Base-by-base conservation (phyloP, 164 flowering plant genomes). In the Paratinospora sagittata region DNA sequence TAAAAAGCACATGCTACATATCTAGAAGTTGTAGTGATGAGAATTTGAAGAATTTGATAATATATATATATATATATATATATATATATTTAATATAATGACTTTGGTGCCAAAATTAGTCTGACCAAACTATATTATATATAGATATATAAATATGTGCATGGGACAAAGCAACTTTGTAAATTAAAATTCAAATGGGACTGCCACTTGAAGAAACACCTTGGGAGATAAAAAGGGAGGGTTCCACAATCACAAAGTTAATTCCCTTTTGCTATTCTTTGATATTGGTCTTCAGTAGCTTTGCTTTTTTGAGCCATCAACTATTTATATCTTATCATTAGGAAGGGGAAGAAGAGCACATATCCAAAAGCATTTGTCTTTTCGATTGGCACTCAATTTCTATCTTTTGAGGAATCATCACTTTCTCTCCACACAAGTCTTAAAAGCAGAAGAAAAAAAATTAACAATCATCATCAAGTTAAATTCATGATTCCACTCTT, bases 261-360 rank as follows among this genome's bases (percentile, higher is more conserved):
- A n/a, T n/a, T 27, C 27, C 9, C 26, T 58, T 21, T 21, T 24
- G 63, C 26, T 24, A 58, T 58, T 21, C 12, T 60, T 23, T 60
- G 11, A 60, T n/a, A n/a, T n/a, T 21, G 63, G 63, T 60, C 27
- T 60, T 60, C 33, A 27, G 7, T 60, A 23, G 63, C 21, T 52
- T 52, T 52, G 58, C 21, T 8, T 60, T 57, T 60, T 60, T 5
- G 30, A 26, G 27, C 63, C 63, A 60, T 23, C 63, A 60, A 60
- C 30, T 23, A 60, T 26, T 23, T 60, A 60, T 26, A 60, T 60
- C 63, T 60, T 60, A 60, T 60, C 63, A 60, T 60, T 60, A 60
- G 30, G 63, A 60, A 19, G 63, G 30, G 63, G 63, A 60, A 26
- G 63, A 60, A 60, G 27, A 60, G 30, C 63, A 60, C 63, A 60